phyloP scores from a whole-genome alignment of 441 rosid species.

The Cnidoscolus chayamansa region DNA sequence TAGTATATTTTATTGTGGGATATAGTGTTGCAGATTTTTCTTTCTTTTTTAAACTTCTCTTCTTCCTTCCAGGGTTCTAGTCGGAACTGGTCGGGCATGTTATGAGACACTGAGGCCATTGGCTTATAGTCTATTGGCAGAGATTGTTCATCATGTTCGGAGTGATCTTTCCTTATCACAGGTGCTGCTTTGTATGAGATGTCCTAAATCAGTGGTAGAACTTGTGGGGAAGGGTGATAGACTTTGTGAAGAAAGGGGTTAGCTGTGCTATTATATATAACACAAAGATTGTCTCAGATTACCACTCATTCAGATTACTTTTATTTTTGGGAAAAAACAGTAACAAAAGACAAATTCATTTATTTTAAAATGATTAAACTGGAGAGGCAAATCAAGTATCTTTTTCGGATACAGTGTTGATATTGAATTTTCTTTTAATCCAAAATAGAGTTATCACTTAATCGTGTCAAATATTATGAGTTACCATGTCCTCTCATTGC shows the following conservation, averaged over 20 bases:
- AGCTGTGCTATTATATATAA: no score
- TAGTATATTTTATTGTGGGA: background rate
- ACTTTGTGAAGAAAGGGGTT: no score
- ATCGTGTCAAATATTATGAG: background rate
- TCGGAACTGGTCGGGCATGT: slow-evolving; percentile 97
- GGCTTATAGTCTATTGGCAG: slow-evolving; percentile 97
- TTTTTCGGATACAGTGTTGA: background rate
- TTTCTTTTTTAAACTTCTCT: slow-evolving; percentile 5
- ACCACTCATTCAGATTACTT: background rate
- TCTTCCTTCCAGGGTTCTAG: slow-evolving; percentile 64
- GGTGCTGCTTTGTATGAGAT: slow-evolving; percentile 40
- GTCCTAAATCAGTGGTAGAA: background rate
- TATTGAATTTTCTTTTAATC: background rate
- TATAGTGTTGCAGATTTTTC: background rate
- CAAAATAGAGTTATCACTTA: no score
- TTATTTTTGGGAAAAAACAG: no score
- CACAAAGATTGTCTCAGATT: background rate
- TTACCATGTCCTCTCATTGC: background rate
- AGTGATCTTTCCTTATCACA: slow-evolving; percentile 81
- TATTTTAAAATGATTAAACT: background rate
- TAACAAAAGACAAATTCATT: background rate
- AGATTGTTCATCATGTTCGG: slow-evolving; percentile 98
- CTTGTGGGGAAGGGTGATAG: background rate
- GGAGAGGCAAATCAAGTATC: no score
- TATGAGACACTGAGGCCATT: slow-evolving; percentile 95